A percentile compares a stretch with the other conserved stretches of the same genome.
phyloP scores from a whole-genome alignment of 2,329 filamentous ascomycete genomes.

The Cercospora brassicicola region DNA sequence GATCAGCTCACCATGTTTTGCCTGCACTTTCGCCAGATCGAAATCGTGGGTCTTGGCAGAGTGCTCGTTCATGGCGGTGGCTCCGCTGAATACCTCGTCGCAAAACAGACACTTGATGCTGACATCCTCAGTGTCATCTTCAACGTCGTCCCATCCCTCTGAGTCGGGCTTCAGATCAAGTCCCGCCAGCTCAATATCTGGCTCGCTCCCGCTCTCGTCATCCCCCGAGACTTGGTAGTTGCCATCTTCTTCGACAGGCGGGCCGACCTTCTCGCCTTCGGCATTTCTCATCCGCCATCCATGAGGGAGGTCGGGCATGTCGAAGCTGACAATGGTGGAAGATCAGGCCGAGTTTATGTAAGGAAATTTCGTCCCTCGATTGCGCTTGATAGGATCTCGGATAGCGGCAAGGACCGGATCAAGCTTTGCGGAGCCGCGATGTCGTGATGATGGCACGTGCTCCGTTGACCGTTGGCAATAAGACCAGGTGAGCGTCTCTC shows the following conservation, averaged over 20 bases:
- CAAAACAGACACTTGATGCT: slow-evolving; percentile 46
- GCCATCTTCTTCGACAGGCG: slow-evolving; percentile 29
- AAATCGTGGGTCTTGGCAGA: slow-evolving; percentile 42
- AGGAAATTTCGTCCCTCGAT: slow-evolving; percentile 5
- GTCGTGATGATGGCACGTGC: slow-evolving; percentile 10
- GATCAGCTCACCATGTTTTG: slow-evolving; percentile 39
- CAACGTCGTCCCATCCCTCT: slow-evolving; percentile 49
- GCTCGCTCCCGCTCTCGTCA: slow-evolving; percentile 23
- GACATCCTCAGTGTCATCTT: slow-evolving; percentile 43
- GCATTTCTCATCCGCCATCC: slow-evolving; percentile 32
- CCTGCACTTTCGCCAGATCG: slow-evolving; percentile 42
- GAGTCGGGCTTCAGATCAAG: slow-evolving; percentile 38
- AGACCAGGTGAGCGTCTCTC: neutral
- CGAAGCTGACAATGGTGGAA: neutral
- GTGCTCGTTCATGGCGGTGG: slow-evolving; percentile 42
- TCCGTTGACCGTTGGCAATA: neutral
- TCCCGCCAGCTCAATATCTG: slow-evolving; percentile 26
- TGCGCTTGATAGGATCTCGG: slow-evolving; percentile 3
- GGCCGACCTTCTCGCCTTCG: slow-evolving; percentile 25
- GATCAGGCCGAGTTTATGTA: slow-evolving; percentile 6
- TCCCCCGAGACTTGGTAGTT: slow-evolving; percentile 23
- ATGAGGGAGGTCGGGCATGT: slow-evolving; percentile 29
- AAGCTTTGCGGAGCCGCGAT: slow-evolving; percentile 19
- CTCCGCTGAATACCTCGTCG: slow-evolving; percentile 38
- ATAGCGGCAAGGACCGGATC: neutral